Percentiles rank a stretch among this genome's conserved stretches.
Evolutionary conservation across 805 yeast genomes (phyloP).

Genomic region (Dipodascopsis tothii): DNA sequence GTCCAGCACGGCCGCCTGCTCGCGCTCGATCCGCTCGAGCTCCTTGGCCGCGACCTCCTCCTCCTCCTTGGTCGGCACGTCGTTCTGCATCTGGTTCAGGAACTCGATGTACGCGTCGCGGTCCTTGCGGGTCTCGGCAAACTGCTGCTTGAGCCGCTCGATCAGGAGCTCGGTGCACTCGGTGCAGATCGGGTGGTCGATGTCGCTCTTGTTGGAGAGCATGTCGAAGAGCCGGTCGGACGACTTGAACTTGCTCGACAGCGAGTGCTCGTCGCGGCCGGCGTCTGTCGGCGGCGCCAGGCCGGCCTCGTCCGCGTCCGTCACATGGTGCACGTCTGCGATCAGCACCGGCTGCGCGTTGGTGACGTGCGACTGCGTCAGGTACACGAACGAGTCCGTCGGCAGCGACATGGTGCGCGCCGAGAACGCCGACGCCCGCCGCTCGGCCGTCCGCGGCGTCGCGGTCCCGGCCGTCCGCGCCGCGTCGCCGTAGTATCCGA

Average conservation of each 20-base stretch:
- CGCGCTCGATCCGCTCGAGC: conserved; percentile 38
- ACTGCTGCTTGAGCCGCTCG: conserved; percentile 56
- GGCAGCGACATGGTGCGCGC: neutral
- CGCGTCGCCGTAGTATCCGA: conserved; percentile 1
- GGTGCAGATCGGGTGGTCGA: conserved; percentile 79
- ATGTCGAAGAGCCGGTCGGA: conserved; percentile 63
- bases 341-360: conserved; percentile 4
- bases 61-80: conserved; percentile 36
- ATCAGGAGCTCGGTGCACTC: conserved; percentile 71
- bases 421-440: neutral
- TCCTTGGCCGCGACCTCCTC: conserved; percentile 43
- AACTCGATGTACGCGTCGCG: conserved; percentile 72
- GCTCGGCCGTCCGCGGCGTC: neutral
- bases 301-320: neutral
- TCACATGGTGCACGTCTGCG: neutral
- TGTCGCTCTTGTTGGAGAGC: conserved; percentile 61
- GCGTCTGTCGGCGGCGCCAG: too few species aligned
- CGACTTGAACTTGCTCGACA: conserved; percentile 1
- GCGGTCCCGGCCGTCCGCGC: neutral
- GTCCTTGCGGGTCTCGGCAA: conserved; percentile 67
- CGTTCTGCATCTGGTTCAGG: conserved; percentile 51
- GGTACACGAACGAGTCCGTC: conserved; percentile 3
- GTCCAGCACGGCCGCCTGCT: conserved; percentile 29
- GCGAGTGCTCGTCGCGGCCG: conserved; percentile 1
- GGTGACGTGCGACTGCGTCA: conserved; percentile 5